Evolutionary conservation across 2,329 filamentous ascomycete genomes (phyloP), one percentile per base, ranked within the genome.

Genomic region (Claviceps sorghi): DNA sequence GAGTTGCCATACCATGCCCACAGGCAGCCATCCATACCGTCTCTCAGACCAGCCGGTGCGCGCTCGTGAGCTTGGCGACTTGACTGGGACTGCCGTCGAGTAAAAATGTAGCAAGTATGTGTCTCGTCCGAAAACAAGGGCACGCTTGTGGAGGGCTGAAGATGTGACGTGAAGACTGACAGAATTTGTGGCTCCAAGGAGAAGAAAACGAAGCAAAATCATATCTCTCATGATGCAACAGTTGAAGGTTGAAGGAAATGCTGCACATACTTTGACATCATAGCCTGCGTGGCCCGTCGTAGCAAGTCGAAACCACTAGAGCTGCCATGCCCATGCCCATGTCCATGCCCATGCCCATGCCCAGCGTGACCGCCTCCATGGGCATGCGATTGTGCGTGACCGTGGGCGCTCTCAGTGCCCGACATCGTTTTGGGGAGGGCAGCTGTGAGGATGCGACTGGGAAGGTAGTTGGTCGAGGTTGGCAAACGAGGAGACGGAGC

Each of bases 211-310:
- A 38, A 38, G 15, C 36, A 17, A n/a, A 17, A n/a, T n/a, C 4
- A n/a, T n/a, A n/a, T n/a, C 6, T n/a, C 36, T 7, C 15, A n/a
- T n/a, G 9, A 38, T 38, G 36, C n/a, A 2, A 38, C 36, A 38
- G 17, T 38, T n/a, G 2, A 4, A 38, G 15, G 36, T n/a, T 38
- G 42, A 36, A 36, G 34, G 8, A 13, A 52, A 17, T 17, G 52
- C 53, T 30, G 48, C 53, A 74, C 77, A 64, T 74, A 80, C 77
- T 70, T 80, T 67, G 77, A 80, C 75, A 82, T 78, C 73, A 81
- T 76, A 59, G 74, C 75, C 61, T 80, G 77, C n/a, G 78, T 82
- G 56, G 78, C 78, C 64, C 77, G 72, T 61, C 75, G 71, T 57
- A 82, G 65, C 58, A 82, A 69, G 65, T 82, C 78, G 59, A 75